These are phyloP conservation scores for Phytopythium sindhum DNA, from an alignment of 352 stramenopile species.

Conservation along the genomic window DNA sequence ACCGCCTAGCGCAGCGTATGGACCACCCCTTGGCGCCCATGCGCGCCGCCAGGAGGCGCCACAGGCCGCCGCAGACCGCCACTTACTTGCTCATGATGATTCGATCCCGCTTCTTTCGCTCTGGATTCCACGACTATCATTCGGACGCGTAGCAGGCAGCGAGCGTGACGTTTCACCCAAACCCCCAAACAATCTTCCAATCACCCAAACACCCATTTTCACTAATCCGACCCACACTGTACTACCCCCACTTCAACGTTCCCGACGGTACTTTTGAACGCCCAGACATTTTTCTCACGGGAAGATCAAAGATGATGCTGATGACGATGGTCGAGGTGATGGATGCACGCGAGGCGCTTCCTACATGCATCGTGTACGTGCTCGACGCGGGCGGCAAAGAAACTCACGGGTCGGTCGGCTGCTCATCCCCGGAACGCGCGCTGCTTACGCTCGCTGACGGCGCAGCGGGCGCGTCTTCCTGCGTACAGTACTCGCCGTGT, in stretches of 20 bases:
- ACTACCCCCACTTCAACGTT: neutral
- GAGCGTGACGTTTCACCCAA: too few relatives aligned
- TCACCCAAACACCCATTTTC: too few relatives aligned
- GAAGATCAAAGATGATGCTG: neutral
- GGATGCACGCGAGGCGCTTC: neutral
- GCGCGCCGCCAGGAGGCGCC: neutral
- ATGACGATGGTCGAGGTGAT: neutral
- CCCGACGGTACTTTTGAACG: neutral
- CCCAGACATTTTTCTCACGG: neutral
- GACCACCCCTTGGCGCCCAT: neutral
- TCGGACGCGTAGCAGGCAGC: slow-evolving; percentile 18
- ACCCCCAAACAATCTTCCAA: too few relatives aligned
- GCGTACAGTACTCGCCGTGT: too few relatives aligned
- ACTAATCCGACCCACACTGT: neutral
- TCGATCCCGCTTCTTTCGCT: slow-evolving; percentile 9
- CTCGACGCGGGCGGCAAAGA: neutral
- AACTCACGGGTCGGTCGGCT: neutral
- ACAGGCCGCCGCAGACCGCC: neutral
- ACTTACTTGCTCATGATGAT: slow-evolving; percentile 47
- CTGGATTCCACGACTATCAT: slow-evolving; percentile 13
- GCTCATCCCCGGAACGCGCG: neutral
- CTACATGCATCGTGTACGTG: too few relatives aligned
- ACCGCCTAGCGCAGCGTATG: neutral
- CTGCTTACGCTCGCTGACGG: too few relatives aligned
- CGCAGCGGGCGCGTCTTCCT: too few relatives aligned